Evolutionary conservation across 768 basidiomycete species (phyloP).

Genomic region (Tylopilus vinaceipallidus): DNA sequence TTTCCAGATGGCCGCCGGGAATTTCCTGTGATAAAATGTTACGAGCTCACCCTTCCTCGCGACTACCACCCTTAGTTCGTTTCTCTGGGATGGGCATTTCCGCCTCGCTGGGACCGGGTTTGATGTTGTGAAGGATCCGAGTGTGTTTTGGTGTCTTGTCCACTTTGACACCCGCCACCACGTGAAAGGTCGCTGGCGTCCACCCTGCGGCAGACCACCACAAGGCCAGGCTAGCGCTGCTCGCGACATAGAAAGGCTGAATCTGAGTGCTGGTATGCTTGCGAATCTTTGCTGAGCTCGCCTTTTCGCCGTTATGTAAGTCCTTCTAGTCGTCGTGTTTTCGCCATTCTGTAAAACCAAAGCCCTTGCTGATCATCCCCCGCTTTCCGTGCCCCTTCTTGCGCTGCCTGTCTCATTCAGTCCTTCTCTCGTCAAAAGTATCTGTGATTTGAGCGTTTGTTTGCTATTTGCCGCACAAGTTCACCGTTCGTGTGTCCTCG

Average conservation of each 20-base stretch:
- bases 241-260: slow-evolving; percentile 24
- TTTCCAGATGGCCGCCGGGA: slow-evolving; percentile 17
- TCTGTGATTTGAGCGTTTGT: slow-evolving; percentile 34
- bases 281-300: slow-evolving; percentile 25
- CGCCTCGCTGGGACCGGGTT: slow-evolving; percentile 18
- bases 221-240: slow-evolving; percentile 15
- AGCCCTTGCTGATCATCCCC: slow-evolving; percentile 23
- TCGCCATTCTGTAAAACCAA: slow-evolving; percentile 21
- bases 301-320: slow-evolving; percentile 36
- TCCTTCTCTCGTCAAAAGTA: slow-evolving; percentile 18
- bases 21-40: slow-evolving; percentile 30
- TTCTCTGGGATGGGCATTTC: slow-evolving; percentile 16
- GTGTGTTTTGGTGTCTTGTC: slow-evolving; percentile 27
- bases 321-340: slow-evolving; percentile 26
- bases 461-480: slow-evolving; percentile 27
- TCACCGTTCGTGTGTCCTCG: slow-evolving; percentile 20
- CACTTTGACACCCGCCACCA: slow-evolving; percentile 30
- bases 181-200: slow-evolving; percentile 25
- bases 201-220: slow-evolving; percentile 22
- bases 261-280: slow-evolving; percentile 33
- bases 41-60: slow-evolving; percentile 19
- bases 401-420: slow-evolving; percentile 19
- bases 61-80: slow-evolving; percentile 23
- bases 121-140: slow-evolving; percentile 29
- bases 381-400: slow-evolving; percentile 17